These are phyloP conservation scores for Fusarium albidum DNA, from an alignment of 2,329 filamentous ascomycete genomes.

Conservation along the genomic window DNA sequence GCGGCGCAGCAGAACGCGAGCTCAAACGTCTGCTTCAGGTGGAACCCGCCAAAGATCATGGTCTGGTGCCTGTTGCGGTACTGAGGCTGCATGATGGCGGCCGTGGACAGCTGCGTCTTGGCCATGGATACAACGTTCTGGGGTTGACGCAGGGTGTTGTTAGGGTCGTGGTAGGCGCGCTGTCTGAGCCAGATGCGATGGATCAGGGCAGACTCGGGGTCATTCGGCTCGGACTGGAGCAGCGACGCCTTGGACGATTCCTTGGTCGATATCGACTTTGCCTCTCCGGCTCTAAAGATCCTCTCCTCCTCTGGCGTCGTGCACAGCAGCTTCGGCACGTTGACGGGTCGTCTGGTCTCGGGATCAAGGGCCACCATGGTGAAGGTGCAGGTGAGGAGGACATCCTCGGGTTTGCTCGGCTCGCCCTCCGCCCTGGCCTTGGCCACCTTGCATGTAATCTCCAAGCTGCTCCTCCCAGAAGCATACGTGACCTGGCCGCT, in stretches of 20 bases:
- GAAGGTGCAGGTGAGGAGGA: conserved; percentile 53
- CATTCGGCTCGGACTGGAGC: conserved; percentile 40
- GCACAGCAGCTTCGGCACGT: conserved; percentile 34
- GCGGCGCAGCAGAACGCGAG: conserved; percentile 43
- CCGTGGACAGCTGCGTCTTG: conserved; percentile 39
- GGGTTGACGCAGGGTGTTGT: conserved; percentile 37
- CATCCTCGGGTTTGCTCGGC: conserved; percentile 53
- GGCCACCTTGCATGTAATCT: conserved; percentile 77
- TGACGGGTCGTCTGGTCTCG: conserved; percentile 39
- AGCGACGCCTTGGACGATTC: conserved; percentile 35
- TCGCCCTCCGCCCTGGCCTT: conserved; percentile 70
- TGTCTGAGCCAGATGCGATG: conserved; percentile 43
- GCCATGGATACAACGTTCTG: conserved; percentile 40
- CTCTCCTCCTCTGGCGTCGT: conserved; percentile 41
- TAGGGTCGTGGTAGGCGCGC: conserved; percentile 41
- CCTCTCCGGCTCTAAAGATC: conserved; percentile 39
- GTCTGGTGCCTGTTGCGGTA: conserved; percentile 42
- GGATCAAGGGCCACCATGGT: conserved; percentile 44
- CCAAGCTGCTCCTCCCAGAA: conserved; percentile 75
- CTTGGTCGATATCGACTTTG: conserved; percentile 39
- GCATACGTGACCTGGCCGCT: conserved; percentile 71
- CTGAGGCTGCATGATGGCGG: conserved; percentile 43
- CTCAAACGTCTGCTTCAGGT: conserved; percentile 44
- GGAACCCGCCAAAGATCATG: conserved; percentile 45
- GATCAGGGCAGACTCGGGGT: conserved; percentile 41